Evolutionary conservation across 345 rosid species (phyloP).

Genomic region (Pistacia integerrima): DNA sequence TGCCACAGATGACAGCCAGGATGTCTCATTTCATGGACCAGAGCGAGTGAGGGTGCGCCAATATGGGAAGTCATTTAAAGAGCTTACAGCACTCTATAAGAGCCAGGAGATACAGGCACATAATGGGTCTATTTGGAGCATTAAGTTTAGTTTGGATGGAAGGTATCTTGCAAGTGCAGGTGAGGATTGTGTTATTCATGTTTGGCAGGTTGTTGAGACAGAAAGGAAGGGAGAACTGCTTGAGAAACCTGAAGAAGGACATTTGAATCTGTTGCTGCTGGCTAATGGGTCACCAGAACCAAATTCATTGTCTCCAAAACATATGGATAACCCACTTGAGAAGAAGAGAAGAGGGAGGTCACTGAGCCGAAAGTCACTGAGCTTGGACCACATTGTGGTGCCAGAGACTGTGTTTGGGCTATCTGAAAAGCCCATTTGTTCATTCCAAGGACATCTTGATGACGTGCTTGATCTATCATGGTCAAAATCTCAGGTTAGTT

Average conservation of each 20-base stretch:
- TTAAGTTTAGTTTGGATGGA: slow-evolving; percentile 94
- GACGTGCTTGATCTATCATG: slow-evolving; percentile 98
- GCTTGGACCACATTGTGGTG: slow-evolving; percentile 61
- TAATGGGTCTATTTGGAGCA: slow-evolving; percentile 90
- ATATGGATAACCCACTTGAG: slow-evolving; percentile 44
- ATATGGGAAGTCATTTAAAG: slow-evolving; percentile 82
- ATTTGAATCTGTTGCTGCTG: slow-evolving; percentile 49
- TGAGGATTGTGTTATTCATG: slow-evolving; percentile 85
- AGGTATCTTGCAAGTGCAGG: slow-evolving; percentile 96
- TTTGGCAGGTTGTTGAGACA: slow-evolving; percentile 75
- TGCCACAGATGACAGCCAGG: slow-evolving; percentile 94
- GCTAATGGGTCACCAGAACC: slow-evolving; percentile 88
- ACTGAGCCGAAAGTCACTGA: slow-evolving; percentile 74
- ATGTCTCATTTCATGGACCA: slow-evolving; percentile 77
- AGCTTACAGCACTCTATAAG: slow-evolving; percentile 78
- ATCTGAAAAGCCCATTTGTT: slow-evolving; percentile 83
- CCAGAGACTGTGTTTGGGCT: slow-evolving; percentile 88
- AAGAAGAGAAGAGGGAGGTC: slow-evolving; percentile 84
- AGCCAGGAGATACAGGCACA: slow-evolving; percentile 96
- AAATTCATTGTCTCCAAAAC: slow-evolving; percentile 52
- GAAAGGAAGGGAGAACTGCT: slow-evolving; percentile 88
- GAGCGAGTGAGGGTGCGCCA: slow-evolving; percentile 88
- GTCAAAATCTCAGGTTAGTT: slow-evolving; percentile 94
- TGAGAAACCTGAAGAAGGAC: slow-evolving; percentile 76
- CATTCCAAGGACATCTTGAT: slow-evolving; percentile 79